Conservation (phyloP, 331 rosid genomes). For the Quercus tomentella region DNA sequence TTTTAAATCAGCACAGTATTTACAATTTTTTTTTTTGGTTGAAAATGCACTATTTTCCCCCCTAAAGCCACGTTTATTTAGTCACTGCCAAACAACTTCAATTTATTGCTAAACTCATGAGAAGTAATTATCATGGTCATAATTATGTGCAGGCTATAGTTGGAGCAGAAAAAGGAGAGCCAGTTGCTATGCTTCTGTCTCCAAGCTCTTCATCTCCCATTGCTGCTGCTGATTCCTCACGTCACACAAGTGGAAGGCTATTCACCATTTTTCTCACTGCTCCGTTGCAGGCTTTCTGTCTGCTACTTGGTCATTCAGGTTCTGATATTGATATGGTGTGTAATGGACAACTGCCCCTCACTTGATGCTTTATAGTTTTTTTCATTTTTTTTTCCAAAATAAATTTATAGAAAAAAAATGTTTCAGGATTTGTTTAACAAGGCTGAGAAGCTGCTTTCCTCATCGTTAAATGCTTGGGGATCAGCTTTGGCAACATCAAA, state of each 20-base stretch:
- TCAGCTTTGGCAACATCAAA: conserved; percentile 53
- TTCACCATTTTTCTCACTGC: conserved; percentile 92
- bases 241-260: conserved; percentile 63
- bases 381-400: neutral
- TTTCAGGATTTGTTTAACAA: conserved; percentile 64
- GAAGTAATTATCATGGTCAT: conserved; percentile 2
- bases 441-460: conserved; percentile 68
- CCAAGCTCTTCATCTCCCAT: conserved; percentile 47
- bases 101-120: conserved; percentile 1
- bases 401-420: conserved; percentile 26
- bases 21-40: too few relatives aligned
- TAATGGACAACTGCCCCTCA: neutral
- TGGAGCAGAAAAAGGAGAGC: conserved; percentile 80
- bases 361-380: conserved; percentile 6
- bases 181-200: conserved; percentile 90
- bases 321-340: conserved; percentile 73
- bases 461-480: conserved; percentile 71
- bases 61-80: neutral
- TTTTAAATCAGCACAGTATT: too few relatives aligned
- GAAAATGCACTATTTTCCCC: too few relatives aligned
- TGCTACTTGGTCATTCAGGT: conserved; percentile 70
- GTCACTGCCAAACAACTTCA: neutral
- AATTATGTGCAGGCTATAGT: conserved; percentile 51
- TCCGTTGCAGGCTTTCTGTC: conserved; percentile 87
- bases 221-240: conserved; percentile 36